Percentiles rank a stretch among this genome's conserved stretches.
Evolutionary conservation across 2,329 filamentous ascomycete species (phyloP).

Genomic region (Penicillium rolfsii): DNA sequence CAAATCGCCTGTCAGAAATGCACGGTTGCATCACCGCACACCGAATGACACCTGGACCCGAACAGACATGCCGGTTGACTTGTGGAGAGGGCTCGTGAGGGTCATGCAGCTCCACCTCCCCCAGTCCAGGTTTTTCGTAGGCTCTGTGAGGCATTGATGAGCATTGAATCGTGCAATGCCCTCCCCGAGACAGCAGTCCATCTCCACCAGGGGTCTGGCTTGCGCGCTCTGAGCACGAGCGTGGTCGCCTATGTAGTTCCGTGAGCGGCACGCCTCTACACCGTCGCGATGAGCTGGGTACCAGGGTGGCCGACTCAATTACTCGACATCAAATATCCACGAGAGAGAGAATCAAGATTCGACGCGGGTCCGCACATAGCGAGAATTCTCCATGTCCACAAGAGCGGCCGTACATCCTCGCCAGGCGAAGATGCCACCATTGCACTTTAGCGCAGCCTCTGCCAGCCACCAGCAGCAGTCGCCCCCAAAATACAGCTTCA

Average conservation of each 20-base stretch:
- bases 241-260: background rate
- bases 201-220: background rate
- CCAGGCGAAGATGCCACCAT: conserved; percentile 2
- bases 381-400: background rate
- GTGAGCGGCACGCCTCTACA: background rate
- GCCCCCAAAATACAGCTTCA: background rate
- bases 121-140: background rate
- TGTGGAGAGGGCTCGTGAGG: background rate
- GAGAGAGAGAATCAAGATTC: background rate
- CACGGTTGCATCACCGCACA: conserved; percentile 7
- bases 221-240: background rate
- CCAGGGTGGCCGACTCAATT: background rate
- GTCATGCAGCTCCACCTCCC: background rate
- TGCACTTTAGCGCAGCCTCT: background rate
- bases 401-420: background rate
- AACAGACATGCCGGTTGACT: background rate
- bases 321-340: background rate
- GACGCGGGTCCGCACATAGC: background rate
- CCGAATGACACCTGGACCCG: background rate
- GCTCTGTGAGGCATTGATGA: background rate
- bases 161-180: background rate
- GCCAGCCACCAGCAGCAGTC: background rate
- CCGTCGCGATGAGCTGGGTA: background rate
- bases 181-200: background rate
- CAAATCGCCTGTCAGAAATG: conserved; percentile 3